These are phyloP conservation scores for Phlyctochytrium bullatum DNA, from an alignment of 192 early-diverging fungal genomes.

Conservation along the genomic window DNA sequence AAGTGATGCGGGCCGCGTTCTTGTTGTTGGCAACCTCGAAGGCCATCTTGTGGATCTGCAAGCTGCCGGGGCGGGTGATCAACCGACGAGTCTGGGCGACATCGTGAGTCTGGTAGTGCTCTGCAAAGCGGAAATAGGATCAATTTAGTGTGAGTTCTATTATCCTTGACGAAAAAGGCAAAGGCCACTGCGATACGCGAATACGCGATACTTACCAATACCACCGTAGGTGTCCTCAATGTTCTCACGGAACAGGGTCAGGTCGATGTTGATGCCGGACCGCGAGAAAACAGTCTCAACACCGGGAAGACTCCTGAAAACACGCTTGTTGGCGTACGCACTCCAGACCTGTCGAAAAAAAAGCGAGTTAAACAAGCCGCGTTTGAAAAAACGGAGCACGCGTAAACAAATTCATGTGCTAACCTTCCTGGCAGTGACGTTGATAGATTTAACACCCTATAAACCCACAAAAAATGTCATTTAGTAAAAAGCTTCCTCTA, in stretches of 20 bases:
- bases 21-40: constrained; percentile 59
- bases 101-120: constrained; percentile 65
- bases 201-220: constrained; percentile 14
- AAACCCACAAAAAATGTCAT: not conserved
- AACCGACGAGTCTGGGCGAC: constrained; percentile 91
- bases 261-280: constrained; percentile 33
- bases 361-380: no score
- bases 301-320: constrained; percentile 61
- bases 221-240: constrained; percentile 74
- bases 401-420: no score
- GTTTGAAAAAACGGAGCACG: no score
- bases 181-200: not conserved
- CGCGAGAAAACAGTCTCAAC: constrained; percentile 88
- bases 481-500: constrained; percentile 1
- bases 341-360: constrained; percentile 13
- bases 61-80: constrained; percentile 80
- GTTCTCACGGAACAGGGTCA: constrained; percentile 57
- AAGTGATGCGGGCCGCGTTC: constrained; percentile 73
- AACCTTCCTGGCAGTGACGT: constrained; percentile 23
- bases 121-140: not conserved
- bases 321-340: constrained; percentile 25
- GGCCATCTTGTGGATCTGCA: constrained; percentile 77
- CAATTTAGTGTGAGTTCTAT: no score
- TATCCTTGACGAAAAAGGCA: not conserved
- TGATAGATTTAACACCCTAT: constrained; percentile 26